Evolutionary conservation across 495 filamentous ascomycete species (phyloP).

Genomic region (Clavariopsis aquatica): DNA sequence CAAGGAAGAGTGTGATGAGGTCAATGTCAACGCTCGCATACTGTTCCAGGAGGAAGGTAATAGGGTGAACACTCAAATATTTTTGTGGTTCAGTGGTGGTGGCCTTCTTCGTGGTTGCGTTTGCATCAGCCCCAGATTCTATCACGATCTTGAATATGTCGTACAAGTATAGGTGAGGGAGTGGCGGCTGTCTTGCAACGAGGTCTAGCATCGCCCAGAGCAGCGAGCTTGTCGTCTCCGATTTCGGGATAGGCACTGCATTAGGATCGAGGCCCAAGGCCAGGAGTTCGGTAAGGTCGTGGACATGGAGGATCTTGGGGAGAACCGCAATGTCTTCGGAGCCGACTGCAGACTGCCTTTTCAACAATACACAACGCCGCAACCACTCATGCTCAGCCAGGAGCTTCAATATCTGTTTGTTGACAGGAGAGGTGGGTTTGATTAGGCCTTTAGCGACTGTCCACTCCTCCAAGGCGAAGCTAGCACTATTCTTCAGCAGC

Average conservation of each 20-base stretch:
- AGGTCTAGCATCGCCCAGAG: slow-evolving; percentile 29
- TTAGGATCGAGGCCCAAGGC: slow-evolving; percentile 30
- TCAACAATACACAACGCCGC: slow-evolving; percentile 10
- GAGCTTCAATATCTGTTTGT: slow-evolving; percentile 21
- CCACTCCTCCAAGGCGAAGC: slow-evolving; percentile 25
- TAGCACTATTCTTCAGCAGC: slow-evolving; percentile 19
- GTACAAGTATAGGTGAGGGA: slow-evolving; percentile 12
- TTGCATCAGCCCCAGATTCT: slow-evolving; percentile 12
- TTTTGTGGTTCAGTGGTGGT: background rate
- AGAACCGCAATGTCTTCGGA: background rate
- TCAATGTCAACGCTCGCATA: slow-evolving; percentile 23
- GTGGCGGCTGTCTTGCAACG: background rate
- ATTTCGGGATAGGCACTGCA: slow-evolving; percentile 1
- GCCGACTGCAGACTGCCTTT: slow-evolving; percentile 2
- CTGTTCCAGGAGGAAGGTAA: slow-evolving; percentile 29
- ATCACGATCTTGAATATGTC: slow-evolving; percentile 19
- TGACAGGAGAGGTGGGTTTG: slow-evolving; percentile 3
- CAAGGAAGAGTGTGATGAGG: slow-evolving; percentile 25
- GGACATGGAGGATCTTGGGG: slow-evolving; percentile 19
- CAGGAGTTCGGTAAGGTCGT: slow-evolving; percentile 12
- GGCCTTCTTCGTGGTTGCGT: background rate
- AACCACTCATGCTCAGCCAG: slow-evolving; percentile 31
- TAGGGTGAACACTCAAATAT: slow-evolving; percentile 11
- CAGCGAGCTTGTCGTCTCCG: slow-evolving; percentile 3
- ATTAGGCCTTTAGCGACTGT: slow-evolving; percentile 10